Percentiles rank a stretch among this genome's conserved stretches.
These are phyloP conservation scores for Suillus subalutaceus DNA, from an alignment of 768 basidiomycete genomes.

Conservation along the genomic window DNA sequence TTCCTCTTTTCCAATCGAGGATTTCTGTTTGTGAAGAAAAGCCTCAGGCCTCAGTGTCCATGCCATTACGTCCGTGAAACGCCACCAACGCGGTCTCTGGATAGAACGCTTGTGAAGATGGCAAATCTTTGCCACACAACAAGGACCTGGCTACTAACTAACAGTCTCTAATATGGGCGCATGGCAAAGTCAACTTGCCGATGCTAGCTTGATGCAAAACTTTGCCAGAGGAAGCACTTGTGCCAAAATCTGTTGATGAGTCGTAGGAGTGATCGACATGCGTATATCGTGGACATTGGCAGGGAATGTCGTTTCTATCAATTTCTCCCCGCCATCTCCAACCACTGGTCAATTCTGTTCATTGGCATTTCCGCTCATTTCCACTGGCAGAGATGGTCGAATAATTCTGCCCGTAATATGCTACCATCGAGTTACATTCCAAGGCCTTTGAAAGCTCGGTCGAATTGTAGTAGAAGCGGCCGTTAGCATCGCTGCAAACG, in stretches of 20 bases:
- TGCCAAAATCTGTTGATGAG: background rate
- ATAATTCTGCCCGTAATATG: background rate
- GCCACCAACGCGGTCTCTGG: background rate
- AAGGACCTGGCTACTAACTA: background rate
- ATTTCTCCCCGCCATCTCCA: background rate
- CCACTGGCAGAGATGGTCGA: background rate
- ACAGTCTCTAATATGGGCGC: background rate
- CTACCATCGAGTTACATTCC: background rate
- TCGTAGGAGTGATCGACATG: background rate
- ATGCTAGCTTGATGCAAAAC: background rate
- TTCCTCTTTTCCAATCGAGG: background rate
- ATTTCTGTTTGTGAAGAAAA: background rate
- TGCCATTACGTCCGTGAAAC: background rate
- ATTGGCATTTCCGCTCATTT: background rate
- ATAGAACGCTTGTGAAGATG: background rate
- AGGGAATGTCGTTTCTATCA: background rate
- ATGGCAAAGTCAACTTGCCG: background rate
- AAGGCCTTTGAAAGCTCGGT: background rate
- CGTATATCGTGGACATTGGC: background rate
- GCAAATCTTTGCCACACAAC: background rate
- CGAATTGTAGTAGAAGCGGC: background rate
- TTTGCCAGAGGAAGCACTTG: background rate
- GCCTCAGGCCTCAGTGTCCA: background rate
- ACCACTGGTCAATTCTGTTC: background rate
- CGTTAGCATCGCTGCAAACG: background rate